Base-by-base conservation (phyloP, 139 green algal species). In the Diplosphaera chodatii region DNA sequence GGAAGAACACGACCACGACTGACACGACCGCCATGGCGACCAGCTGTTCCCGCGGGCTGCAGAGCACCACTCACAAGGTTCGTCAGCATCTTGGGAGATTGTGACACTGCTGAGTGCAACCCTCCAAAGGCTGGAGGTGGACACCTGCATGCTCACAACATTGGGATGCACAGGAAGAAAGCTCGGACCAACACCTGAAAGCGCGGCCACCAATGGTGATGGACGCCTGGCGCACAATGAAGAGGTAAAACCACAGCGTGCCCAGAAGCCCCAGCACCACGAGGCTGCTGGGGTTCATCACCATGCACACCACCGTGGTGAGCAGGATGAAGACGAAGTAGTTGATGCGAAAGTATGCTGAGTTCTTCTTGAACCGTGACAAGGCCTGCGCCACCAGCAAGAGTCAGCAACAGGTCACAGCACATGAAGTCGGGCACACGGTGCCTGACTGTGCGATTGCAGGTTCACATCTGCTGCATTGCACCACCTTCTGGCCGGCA, bases 341-440 rank as follows among this genome's bases (percentile, higher is more conserved):
- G 83, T 98, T 98, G 66, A 94, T 82, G 25, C 79, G 75, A 78
- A 98, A 98, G 83, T 98, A 98, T 6, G 70, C 72, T 5, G 86
- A 68, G 78, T 98, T 98, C 72, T 94, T 96, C 22, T 85, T 74
- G 64, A 98, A 68, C 3, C 94, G 83, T 1, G 63, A 63, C 0
- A 80, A 76, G 3, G 93, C 91, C 86, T 96, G 81, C 68, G 73
- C 3, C 28, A 8, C 8, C 13, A 59, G 18, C 48, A 25, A 25
- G 3, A 59, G 48, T 10, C 37, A 20, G 6, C 8, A 48, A 48
- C 6, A 20, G 6, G 6, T 48, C 37, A 48, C n/a, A n/a, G n/a
- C n/a, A 48, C 37, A 48, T 48, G 37, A 48, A 6, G 8, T 48
- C 10, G 37, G 10, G 37, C 37, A 48, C 37, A 48, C 6, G 6